Evolutionary conservation across 2,329 filamentous ascomycete species (phyloP), one percentile per base, ranked within the genome.

Genomic region (Teratosphaeria destructans): DNA sequence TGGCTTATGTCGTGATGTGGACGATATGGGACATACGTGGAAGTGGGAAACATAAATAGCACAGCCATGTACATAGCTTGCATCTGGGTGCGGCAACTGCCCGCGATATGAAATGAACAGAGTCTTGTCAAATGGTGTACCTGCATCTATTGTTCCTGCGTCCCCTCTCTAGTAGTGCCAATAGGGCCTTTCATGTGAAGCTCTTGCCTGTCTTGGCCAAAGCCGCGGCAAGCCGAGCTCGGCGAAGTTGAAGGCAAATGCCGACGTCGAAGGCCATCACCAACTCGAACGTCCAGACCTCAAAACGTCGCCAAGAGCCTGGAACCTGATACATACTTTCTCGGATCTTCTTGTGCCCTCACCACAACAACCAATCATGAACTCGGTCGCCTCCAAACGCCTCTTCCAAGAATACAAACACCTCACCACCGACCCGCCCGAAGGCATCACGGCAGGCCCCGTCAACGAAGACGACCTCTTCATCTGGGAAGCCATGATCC

Each of bases 361-460:
- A 2, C n/a, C n/a, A n/a, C n/a, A 16, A 8, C 26, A 54, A 8
- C 3, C 27, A 54, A 60, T 10, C 57, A 73, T 73, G 68, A 72
- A 69, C 54, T 70, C 70, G 54, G 81, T 85, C 34, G 84, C 84
- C 53, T 81, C 83, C 49, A 85, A 85, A 67, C 91, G 94, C 52
- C 88, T 99, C 67, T 91, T 97, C 73, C 89, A 93, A 77, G 94
- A 99, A 80, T 99, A 99, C 81, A 90, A 90, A 72, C 86, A 89
- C 64, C 87, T 99, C 63, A 94, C 91, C 64, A 93, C 90, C 71
- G 94, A 95, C 76, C 90, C 93, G 0, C 93, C 93, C n/a, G 93
- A 97, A 63, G 94, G 94, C 74, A 97, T 99, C 77, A 95, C 90
- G 61, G 94, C 94, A 16, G 94, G 94, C 23, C 94, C 94, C 37